phyloP scores from a whole-genome alignment of 805 yeast species.

The Komagataella phaffii region DNA sequence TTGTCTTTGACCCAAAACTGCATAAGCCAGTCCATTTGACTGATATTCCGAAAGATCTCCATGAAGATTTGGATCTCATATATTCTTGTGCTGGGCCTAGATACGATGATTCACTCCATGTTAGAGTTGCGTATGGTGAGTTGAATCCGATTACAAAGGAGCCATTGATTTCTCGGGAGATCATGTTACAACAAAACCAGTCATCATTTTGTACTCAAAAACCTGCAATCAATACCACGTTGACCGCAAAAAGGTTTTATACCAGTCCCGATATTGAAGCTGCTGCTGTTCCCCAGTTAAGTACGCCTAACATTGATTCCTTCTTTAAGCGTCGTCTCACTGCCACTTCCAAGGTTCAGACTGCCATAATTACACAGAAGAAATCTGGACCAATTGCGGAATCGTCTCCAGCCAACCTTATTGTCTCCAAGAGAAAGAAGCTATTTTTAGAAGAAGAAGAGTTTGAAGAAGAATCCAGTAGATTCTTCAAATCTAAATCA shows the following conservation, averaged over 20 bases:
- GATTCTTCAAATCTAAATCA: conserved; percentile 6
- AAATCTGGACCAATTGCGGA: not conserved
- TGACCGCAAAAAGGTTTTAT: not conserved
- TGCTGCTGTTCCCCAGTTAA: not conserved
- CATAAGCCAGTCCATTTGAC: conserved; percentile 42
- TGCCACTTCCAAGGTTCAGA: not conserved
- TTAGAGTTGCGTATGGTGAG: conserved; percentile 46
- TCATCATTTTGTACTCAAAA: not conserved
- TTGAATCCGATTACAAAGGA: conserved; percentile 50
- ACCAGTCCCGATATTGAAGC: not conserved
- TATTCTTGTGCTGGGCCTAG: conserved; percentile 30
- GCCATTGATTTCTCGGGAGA: conserved; percentile 33
- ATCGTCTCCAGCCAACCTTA: conserved; percentile 6
- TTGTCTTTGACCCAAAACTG: conserved; percentile 64
- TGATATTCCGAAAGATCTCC: conserved; percentile 29
- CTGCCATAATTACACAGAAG: not conserved
- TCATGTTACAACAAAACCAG: conserved; percentile 9
- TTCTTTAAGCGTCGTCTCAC: conserved; percentile 2
- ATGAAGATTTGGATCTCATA: conserved; percentile 9
- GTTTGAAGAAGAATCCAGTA: conserved; percentile 6
- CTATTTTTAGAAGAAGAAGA: conserved; percentile 7
- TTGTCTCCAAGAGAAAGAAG: conserved; percentile 14
- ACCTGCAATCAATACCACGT: not conserved
- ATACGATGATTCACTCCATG: conserved; percentile 33
- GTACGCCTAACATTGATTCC: conserved; percentile 1